phyloP scores from a whole-genome alignment of 306 rosid genomes.

The Pterocarpus macrocarpus region DNA sequence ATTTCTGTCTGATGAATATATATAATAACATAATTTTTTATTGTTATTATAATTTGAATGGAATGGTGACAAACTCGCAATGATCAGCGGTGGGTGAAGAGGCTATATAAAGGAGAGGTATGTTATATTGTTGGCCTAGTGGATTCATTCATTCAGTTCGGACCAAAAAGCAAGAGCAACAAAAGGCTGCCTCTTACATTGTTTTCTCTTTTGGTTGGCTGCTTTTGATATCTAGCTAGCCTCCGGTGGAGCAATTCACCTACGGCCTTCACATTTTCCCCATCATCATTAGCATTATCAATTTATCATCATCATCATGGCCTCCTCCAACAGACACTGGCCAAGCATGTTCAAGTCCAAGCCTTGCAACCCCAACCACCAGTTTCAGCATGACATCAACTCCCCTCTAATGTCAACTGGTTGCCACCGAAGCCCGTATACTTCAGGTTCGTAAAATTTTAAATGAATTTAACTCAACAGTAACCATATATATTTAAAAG shows the following conservation, averaged over 20 bases:
- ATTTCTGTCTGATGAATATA: too few relatives aligned
- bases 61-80: constrained; percentile 28
- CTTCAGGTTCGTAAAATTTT: constrained; percentile 50
- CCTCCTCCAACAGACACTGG: constrained; percentile 96
- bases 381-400: constrained; percentile 83
- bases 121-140: constrained; percentile 40
- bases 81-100: constrained; percentile 57
- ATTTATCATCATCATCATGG: constrained; percentile 56
- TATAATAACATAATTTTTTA: not conserved
- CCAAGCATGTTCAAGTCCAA: constrained; percentile 97
- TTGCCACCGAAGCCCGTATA: constrained; percentile 64
- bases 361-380: constrained; percentile 76
- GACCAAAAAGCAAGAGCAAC: constrained; percentile 52
- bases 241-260: constrained; percentile 36
- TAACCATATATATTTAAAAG: too few relatives aligned
- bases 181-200: constrained; percentile 43
- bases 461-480: too few relatives aligned
- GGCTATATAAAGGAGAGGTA: constrained; percentile 53
- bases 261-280: not conserved
- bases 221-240: constrained; percentile 30
- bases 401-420: constrained; percentile 59
- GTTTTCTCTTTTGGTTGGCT: constrained; percentile 46
- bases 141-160: constrained; percentile 24
- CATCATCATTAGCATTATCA: not conserved
- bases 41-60: constrained; percentile 11